Percentiles rank a stretch among this genome's conserved stretches.
phyloP scores from a whole-genome alignment of 2,329 filamentous ascomycete genomes.

The Calonectria pseudoreteaudii region DNA sequence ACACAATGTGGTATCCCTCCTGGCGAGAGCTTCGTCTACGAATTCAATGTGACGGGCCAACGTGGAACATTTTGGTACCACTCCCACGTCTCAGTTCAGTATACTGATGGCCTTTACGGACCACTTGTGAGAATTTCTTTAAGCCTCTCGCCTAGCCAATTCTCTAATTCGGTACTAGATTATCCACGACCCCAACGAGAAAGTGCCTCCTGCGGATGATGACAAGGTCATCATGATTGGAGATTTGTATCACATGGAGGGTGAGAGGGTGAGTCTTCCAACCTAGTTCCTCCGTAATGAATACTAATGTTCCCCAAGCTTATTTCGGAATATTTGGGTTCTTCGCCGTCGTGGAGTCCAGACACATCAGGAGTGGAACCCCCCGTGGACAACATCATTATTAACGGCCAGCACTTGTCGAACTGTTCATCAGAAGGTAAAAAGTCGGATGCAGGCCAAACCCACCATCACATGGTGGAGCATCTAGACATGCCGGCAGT shows the following conservation, averaged over 20 bases:
- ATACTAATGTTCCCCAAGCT: constrained; percentile 36
- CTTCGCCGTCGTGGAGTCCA: constrained; percentile 47
- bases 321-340: constrained; percentile 45
- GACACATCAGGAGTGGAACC: constrained; percentile 53
- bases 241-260: constrained; percentile 52
- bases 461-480: neutral
- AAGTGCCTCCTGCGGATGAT: constrained; percentile 47
- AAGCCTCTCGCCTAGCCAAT: constrained; percentile 32
- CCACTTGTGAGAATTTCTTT: constrained; percentile 47
- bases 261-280: constrained; percentile 42
- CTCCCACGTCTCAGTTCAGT: constrained; percentile 51
- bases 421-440: constrained; percentile 43
- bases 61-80: constrained; percentile 27
- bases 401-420: constrained; percentile 54
- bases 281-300: neutral
- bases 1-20: constrained; percentile 73
- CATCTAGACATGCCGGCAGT: neutral
- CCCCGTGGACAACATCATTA: constrained; percentile 52
- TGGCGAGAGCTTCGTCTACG: constrained; percentile 60
- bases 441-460: neutral
- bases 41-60: constrained; percentile 45
- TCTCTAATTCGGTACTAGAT: constrained; percentile 38
- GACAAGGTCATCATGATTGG: constrained; percentile 54
- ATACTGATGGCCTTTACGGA: constrained; percentile 64
- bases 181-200: constrained; percentile 51